Base-by-base conservation (phyloP, 371 early-diverging fungal species). In the Mortierella sp. region DNA sequence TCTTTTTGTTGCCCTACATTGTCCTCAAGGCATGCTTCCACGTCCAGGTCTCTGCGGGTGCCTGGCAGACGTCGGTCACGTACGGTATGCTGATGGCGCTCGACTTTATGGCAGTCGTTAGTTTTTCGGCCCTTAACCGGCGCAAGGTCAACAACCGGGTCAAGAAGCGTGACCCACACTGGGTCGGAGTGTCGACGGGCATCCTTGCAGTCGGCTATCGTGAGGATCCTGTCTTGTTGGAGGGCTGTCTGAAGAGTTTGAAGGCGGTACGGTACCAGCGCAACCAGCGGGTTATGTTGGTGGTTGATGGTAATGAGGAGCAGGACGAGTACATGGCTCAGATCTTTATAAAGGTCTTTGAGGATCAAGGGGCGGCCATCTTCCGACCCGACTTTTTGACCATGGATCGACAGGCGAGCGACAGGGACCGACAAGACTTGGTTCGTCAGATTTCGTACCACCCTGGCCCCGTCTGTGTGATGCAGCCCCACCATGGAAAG, bases 401-500 rank as follows among this genome's bases (percentile, higher is more conserved):
- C 27, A 89, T 83, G 77, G 80, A 82, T 46, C 75, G 82, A 65
- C 72, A 49, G 44, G 44, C 16, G 44, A 82, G 65, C 56, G 83
- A 74, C 78, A 83, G 70, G 70, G 84, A 85, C 72, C 71, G 83
- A 58, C 72, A 73, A 72, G 81, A 83, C n/a, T 32, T 88, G 63
- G 49, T 79, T 68, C 46, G 81, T 75, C 65, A 84, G 83, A 71
- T 80, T 88, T 79, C 92, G 77, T 48, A 87, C 84, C 72, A 90
- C 70, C 82, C 90, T 35, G 88, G 82, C 0, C 88, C 90, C 1
- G 90, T 91, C 12, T 93, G 91, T 75, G 90, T 92, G 63, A 75
- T 91, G 75, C 91, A 92, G 68, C 92, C 93, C 0, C 94, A 93
- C 75, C 89, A 88, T 24, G 94, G 93, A 71, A 94, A 93, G 73